Base-by-base conservation (phyloP, 1,284 basidiomycete genomes). In the Apiotrichum gracile region DNA sequence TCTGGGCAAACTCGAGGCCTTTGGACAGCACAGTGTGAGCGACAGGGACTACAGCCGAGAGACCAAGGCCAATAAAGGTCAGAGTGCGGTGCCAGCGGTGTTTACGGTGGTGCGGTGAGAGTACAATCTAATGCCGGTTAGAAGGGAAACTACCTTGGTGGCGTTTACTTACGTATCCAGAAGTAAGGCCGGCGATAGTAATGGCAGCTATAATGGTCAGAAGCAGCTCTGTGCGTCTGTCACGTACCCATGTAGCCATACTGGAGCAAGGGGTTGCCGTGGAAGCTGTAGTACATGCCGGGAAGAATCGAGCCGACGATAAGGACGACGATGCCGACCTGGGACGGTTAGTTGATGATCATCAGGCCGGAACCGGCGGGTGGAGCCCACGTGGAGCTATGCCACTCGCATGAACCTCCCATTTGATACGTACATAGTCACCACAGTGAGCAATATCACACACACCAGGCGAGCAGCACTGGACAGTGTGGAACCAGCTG, bases 271-370 rank as follows among this genome's bases (percentile, higher is more conserved):
- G 55, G 59, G 9, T 65, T 50, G 26, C 52, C 60, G 37, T 88
- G 47, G 49, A 71, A 73, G 19, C 59, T 62, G 46, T 75, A 73
- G 58, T 74, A 72, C 55, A 78, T 77, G 58, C 80, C 83, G 2
- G 88, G 87, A 58, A 85, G 83, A 70, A 88, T 88, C 27, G 87
- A 90, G 40, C 91, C 91, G 39, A 89, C 85, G 35, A 79, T 80
- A 52, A 80, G 70, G 40, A 78, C 68, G 22, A 79, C 77, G 51
- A 82, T 93, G 34, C 79, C 79, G 26, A 74, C 64, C 74, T 74
- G 33, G 16, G 2, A 26, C 33, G 33, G 31, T 31, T 14, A 31
- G 31, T 31, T 10, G n/a, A n/a, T n/a, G n/a, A n/a, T n/a, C n/a
- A n/a, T n/a, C n/a, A n/a, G n/a, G n/a, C n/a, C n/a, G n/a, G n/a